A percentile compares a stretch with the other conserved stretches of the same genome.
phyloP scores from a whole-genome alignment of 2,329 filamentous ascomycete species.

The Sclerotinia minor region DNA sequence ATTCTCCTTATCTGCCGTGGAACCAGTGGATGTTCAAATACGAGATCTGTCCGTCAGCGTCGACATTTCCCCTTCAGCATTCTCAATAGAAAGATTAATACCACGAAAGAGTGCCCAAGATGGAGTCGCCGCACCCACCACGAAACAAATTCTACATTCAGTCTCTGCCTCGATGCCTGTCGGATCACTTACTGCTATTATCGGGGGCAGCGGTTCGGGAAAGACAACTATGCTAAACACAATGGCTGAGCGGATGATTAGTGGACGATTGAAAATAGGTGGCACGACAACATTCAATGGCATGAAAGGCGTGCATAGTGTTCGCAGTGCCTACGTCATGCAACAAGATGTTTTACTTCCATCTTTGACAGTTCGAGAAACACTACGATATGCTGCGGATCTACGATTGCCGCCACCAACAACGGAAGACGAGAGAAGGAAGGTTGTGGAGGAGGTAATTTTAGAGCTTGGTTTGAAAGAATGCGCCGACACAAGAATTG shows the following conservation, averaged over 20 bases:
- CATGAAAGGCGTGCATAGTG: conserved; percentile 50
- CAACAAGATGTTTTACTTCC: conserved; percentile 75
- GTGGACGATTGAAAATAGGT: conserved; percentile 50
- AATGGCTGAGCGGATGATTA: conserved; percentile 66
- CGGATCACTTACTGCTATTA: conserved; percentile 71
- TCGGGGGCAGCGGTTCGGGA: conserved; percentile 72
- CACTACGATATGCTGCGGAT: conserved; percentile 70
- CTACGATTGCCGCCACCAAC: conserved; percentile 66
- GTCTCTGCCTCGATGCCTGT: conserved; percentile 64
- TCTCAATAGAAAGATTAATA: conserved; percentile 46
- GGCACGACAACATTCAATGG: conserved; percentile 65
- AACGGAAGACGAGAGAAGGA: conserved; percentile 56
- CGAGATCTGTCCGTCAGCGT: conserved; percentile 57
- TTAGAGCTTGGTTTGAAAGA: conserved; percentile 74
- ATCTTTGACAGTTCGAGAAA: conserved; percentile 74
- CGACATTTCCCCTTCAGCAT: conserved; percentile 57
- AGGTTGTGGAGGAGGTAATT: conserved; percentile 74
- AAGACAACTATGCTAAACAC: conserved; percentile 73
- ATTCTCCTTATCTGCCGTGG: conserved; percentile 50
- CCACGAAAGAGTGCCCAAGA: conserved; percentile 36
- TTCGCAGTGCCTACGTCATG: conserved; percentile 70
- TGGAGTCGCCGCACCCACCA: conserved; percentile 42
- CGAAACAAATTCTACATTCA: conserved; percentile 59
- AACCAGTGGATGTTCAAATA: conserved; percentile 55
- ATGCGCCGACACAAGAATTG: conserved; percentile 73